Conservation (phyloP, 345 rosid species). For the Hibiscus syriacus region DNA sequence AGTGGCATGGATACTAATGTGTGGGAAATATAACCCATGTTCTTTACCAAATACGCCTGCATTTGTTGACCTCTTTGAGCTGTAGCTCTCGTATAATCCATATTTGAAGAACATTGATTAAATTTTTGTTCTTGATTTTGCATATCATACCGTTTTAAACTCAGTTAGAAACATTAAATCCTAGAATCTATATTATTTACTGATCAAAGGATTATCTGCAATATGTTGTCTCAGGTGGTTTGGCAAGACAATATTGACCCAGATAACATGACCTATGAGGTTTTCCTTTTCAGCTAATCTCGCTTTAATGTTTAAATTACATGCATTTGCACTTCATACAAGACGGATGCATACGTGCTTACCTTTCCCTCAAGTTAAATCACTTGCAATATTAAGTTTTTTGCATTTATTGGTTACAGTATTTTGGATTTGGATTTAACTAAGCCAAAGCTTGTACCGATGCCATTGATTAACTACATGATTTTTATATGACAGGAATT, state of each 20-base stretch:
- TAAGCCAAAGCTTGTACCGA: not conserved
- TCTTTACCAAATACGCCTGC: not conserved
- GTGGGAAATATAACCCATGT: not conserved
- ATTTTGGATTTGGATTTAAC: not conserved
- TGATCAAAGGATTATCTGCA: slow-evolving; percentile 4
- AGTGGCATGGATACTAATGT: not conserved
- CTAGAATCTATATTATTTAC: not conserved
- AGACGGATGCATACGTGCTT: not conserved
- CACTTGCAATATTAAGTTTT: too few species aligned
- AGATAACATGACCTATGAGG: slow-evolving; percentile 73
- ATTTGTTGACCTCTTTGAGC: not conserved
- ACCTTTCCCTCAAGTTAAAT: not conserved
- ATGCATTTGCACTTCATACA: not conserved
- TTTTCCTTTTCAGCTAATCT: slow-evolving; percentile 22
- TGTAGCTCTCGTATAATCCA: not conserved
- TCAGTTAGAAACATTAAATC: not conserved
- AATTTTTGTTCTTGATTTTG: not conserved
- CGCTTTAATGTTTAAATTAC: not conserved
- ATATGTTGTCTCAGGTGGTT: slow-evolving; percentile 33
- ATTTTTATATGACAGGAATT: slow-evolving; percentile 39
- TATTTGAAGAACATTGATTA: not conserved
- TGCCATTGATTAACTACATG: not conserved
- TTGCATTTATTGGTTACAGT: too few species aligned
- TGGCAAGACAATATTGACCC: slow-evolving; percentile 63
- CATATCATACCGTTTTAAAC: not conserved